A percentile compares a stretch with the other conserved stretches of the same genome.
phyloP scores from a whole-genome alignment of 352 stramenopile genomes.

The Phytophthora hibernalis region DNA sequence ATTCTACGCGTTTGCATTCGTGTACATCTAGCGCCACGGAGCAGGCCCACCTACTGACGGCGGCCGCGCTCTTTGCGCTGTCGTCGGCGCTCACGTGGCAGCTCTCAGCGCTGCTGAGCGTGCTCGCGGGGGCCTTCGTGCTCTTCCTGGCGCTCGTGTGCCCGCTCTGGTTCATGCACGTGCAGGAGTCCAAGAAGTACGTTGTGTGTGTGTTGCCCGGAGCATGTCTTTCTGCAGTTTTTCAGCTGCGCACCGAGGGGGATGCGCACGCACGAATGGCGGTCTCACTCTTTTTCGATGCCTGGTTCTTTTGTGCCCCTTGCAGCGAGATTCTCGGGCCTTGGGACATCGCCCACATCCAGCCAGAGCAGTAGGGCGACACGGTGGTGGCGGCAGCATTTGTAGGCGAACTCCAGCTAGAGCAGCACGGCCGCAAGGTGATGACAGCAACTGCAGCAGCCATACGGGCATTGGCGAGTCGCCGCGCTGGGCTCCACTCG shows the following conservation, averaged over 20 bases:
- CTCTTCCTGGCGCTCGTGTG: slow-evolving; percentile 88
- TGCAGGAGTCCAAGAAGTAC: slow-evolving; percentile 93
- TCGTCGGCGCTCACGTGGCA: slow-evolving; percentile 81
- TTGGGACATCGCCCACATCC: slow-evolving; percentile 92
- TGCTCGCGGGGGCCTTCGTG: slow-evolving; percentile 67
- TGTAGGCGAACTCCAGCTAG: too few species aligned
- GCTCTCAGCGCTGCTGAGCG: slow-evolving; percentile 68
- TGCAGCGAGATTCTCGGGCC: slow-evolving; percentile 88
- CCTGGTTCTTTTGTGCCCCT: slow-evolving; percentile 28
- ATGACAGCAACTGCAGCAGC: background rate
- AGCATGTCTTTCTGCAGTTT: slow-evolving; percentile 31
- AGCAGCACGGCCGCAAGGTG: background rate
- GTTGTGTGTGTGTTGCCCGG: slow-evolving; percentile 8
- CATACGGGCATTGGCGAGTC: background rate
- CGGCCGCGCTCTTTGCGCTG: slow-evolving; percentile 72
- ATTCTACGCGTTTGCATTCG: slow-evolving; percentile 9
- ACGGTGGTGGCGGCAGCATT: background rate
- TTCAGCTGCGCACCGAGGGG: slow-evolving; percentile 1
- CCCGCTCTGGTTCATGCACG: slow-evolving; percentile 91
- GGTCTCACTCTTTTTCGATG: background rate
- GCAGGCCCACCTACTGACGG: slow-evolving; percentile 69
- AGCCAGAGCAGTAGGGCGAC: slow-evolving; percentile 58
- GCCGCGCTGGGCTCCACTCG: slow-evolving; percentile 8
- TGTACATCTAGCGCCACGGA: slow-evolving; percentile 59
- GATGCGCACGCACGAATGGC: slow-evolving; percentile 25